Evolutionary conservation across 192 early-diverging fungal species (phyloP), one percentile per base, ranked within the genome.

Genomic region (Entophlyctis luteolus): DNA sequence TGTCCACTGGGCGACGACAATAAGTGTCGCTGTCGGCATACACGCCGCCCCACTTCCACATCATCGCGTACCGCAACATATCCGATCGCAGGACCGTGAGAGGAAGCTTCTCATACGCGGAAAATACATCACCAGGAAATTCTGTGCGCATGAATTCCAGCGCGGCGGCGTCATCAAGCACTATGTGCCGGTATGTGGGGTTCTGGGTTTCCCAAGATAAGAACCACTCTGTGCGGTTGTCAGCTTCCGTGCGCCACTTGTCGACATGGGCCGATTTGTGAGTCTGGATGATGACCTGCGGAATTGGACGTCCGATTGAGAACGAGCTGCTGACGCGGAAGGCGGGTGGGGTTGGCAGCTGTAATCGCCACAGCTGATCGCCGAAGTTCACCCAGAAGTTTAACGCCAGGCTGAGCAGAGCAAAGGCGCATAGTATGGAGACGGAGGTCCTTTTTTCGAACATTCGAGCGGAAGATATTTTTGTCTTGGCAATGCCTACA

Each of bases 151-250:
- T 8, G 32, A 63, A 63, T 1, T 8, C 48, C 12, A 32, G 10
- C 5, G 62, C 62, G 0, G 48, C 45, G 18, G n/a, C 28, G 22
- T 63, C 62, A 22, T 63, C 47, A 0, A 63, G 33, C 20, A 63
- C 62, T 6, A 25, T 50, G 62, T 63, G 62, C 5, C 23, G 4
- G 22, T 37, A 63, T 1, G 1, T 14, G 2, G 48, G 48, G 27
- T 50, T 50, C 32, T 25, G 16, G 8, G 20, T 18, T 3, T 18
- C 20, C 62, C 62, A 63, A 6, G 47, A 50, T 20, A 37, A 31
- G 48, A 63, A 37, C 8, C 28, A 63, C 16, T 25, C 4, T 12
- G 62, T 63, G 28, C 62, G 45, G n/a, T 63, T 63, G 48, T 63
- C 50, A 4, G 23, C 45, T 50, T 63, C 62, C 29, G 29, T 31